phyloP scores from a whole-genome alignment of 805 yeast species.

The Candida nanaspora region DNA sequence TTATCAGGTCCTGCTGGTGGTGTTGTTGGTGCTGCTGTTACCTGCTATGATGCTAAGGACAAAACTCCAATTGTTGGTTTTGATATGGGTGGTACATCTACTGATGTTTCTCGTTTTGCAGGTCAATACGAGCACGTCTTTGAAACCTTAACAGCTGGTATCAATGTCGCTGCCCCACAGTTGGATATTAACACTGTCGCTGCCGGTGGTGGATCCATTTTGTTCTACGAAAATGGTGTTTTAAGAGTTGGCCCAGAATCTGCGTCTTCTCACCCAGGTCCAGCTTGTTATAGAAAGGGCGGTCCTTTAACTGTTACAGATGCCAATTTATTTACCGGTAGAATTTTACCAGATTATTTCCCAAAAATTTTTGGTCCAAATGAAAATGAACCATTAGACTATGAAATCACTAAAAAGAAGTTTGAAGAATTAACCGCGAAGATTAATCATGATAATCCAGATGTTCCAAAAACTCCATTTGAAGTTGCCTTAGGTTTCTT shows the following conservation, averaged over 20 bases:
- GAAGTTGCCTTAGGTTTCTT: conserved; percentile 74
- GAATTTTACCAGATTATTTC: conserved; percentile 62
- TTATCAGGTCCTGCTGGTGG: conserved; percentile 59
- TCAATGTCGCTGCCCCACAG: conserved; percentile 72
- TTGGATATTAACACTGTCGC: conserved; percentile 66
- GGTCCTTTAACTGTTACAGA: conserved; percentile 84
- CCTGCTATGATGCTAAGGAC: conserved; percentile 33
- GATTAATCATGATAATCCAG: conserved; percentile 37
- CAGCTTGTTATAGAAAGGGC: conserved; percentile 74
- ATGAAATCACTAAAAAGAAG: conserved; percentile 39
- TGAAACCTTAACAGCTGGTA: conserved; percentile 70
- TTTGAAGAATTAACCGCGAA: conserved; percentile 44
- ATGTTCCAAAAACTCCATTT: conserved; percentile 40
- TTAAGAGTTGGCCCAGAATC: conserved; percentile 80
- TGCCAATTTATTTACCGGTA: conserved; percentile 66
- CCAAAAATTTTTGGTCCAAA: conserved; percentile 78
- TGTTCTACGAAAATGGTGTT: conserved; percentile 58
- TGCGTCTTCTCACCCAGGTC: conserved; percentile 83
- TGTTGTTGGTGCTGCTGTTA: conserved; percentile 47
- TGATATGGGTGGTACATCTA: conserved; percentile 33
- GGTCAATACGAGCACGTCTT: conserved; percentile 65
- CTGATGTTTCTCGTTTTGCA: conserved; percentile 45
- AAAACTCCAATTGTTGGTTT: conserved; percentile 24
- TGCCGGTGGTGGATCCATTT: conserved; percentile 69
- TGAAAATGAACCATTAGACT: conserved; percentile 61